Evolutionary conservation across 495 filamentous ascomycete genomes (phyloP), one percentile per base, ranked within the genome.

Genomic region (Penicillium egyptiacum): DNA sequence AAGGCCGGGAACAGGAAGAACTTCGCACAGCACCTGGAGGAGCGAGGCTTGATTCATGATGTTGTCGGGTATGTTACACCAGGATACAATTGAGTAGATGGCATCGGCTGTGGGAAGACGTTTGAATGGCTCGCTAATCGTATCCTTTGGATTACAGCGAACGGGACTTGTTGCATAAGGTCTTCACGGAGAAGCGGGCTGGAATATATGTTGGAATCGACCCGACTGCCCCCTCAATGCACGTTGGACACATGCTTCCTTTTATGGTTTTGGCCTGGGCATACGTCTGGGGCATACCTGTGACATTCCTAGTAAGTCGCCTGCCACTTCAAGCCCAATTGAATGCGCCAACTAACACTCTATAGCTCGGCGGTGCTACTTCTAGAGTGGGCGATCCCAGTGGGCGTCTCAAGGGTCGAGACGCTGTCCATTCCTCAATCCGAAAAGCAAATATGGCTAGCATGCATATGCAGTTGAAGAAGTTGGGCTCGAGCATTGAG

Each of bases 201-300:
- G 89, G 88, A 30, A 85, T 86, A 49, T 99, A 99, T 66, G 88
- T 88, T 39, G 94, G 94, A 55, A 81, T 99, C 47, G 94, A 99
- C 63, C 92, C 94, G 12, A 97, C 95, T 0, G 95, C 93, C 4
- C 81, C 83, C 25, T 96, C 92, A 5, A 76, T 98, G 60, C 94
- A 99, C 68, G 78, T 98, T 53, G 94, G 94, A 30, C 92, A 99
- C 70, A 83, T 99, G 54, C 74, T 98, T 10, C 93, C 94, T 9
- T 80, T 98, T 41, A 98, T 99, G 94, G 85, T 91, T 1, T 72
- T 97, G 26, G 93, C 91, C 56, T 97, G 94, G 89, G 88, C 91
- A 77, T 95, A 93, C 68, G 76, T 96, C 39, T 83, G 92, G 73
- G 93, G 94, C 14, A 86, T 88, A 60, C 78, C 82, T 30, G 79